Evolutionary conservation across 805 yeast genomes (phyloP), one percentile per base, ranked within the genome.

Genomic region (Ogataea salicorniae): DNA sequence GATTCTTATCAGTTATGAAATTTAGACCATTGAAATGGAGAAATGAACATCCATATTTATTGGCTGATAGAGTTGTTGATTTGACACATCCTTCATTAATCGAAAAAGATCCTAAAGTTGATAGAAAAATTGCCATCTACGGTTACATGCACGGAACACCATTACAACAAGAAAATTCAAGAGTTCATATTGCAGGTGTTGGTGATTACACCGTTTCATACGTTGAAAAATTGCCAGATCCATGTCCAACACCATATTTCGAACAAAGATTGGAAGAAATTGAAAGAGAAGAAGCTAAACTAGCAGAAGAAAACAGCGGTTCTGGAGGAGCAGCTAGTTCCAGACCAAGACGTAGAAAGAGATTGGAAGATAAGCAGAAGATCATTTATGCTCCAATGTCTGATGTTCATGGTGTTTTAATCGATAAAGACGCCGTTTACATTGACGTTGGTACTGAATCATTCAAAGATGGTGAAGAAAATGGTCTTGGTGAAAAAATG

Each of bases 11-110:
- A 6, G 97, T 92, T 41, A 92, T 95, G 98, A 94, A 95, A 66
- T 95, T 95, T 69, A 80, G 99, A 62, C 99, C 99, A n/a, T 74
- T 95, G 58, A 94, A 94, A 66, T 94, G 99, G 99, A 81, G 99
- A 72, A 94, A 92, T 64, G 98, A 94, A 71, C 99, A 94, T 71
- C 96, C 98, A 5, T 94, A 94, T 63, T 66, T 94, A 57, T 72
- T 94, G 50, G 90, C 92, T 15, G 99, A 94, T 64, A 79, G 99
- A 64, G 74, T 92, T 39, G 54, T 94, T 9, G 99, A 94, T 67
- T 72, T 95, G 53, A 95, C 99, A 3, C 97, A 91, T 67, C 99
- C 99, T 0, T 79, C 87, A 42, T 66, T 73, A 39, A 80, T 95
- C 34, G 91, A 85, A 53, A 75, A 80, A 49, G 83, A 94, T 60